A percentile compares a stretch with the other conserved stretches of the same genome.
Conservation (phyloP, 805 yeast genomes). For the Candida ulmi region DNA sequence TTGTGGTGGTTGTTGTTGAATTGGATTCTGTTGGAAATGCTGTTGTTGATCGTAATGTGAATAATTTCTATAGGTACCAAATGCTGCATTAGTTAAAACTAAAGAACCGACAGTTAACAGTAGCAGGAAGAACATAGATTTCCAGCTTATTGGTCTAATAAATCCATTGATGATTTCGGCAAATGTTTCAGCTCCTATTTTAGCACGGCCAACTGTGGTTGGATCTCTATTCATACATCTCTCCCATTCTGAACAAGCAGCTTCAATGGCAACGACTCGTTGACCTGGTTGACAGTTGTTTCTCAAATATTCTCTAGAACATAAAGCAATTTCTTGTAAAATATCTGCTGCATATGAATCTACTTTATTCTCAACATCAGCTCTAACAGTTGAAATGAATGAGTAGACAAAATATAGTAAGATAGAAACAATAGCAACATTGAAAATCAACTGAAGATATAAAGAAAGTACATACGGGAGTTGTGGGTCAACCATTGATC, state of each 20-base stretch:
- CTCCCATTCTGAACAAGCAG: slow-evolving; percentile 67
- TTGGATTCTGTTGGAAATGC: slow-evolving; percentile 8
- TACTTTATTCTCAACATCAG: slow-evolving; percentile 69
- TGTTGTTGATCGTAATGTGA: slow-evolving; percentile 8
- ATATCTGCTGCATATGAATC: slow-evolving; percentile 57
- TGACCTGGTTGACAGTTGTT: slow-evolving; percentile 65
- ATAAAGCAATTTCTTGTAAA: slow-evolving; percentile 56
- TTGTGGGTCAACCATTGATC: slow-evolving; percentile 33
- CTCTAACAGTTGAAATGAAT: slow-evolving; percentile 48
- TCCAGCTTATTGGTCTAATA: slow-evolving; percentile 63
- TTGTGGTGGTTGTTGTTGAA: slow-evolving; percentile 15
- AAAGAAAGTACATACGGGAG: slow-evolving; percentile 53
- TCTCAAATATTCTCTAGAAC: slow-evolving; percentile 61
- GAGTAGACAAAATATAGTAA: slow-evolving; percentile 46
- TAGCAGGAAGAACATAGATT: slow-evolving; percentile 48
- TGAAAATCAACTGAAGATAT: slow-evolving; percentile 60
- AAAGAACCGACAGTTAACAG: slow-evolving; percentile 46
- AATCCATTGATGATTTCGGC: slow-evolving; percentile 81
- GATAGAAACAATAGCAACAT: slow-evolving; percentile 44
- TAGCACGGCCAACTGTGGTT: slow-evolving; percentile 55
- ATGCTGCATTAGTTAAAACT: slow-evolving; percentile 44
- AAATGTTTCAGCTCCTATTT: slow-evolving; percentile 72
- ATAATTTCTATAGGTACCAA: slow-evolving; percentile 35
- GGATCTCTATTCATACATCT: slow-evolving; percentile 82
- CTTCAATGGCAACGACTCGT: slow-evolving; percentile 72